phyloP scores from a whole-genome alignment of 2,329 filamentous ascomycete genomes.

The Trichoderma citrinoviride region DNA sequence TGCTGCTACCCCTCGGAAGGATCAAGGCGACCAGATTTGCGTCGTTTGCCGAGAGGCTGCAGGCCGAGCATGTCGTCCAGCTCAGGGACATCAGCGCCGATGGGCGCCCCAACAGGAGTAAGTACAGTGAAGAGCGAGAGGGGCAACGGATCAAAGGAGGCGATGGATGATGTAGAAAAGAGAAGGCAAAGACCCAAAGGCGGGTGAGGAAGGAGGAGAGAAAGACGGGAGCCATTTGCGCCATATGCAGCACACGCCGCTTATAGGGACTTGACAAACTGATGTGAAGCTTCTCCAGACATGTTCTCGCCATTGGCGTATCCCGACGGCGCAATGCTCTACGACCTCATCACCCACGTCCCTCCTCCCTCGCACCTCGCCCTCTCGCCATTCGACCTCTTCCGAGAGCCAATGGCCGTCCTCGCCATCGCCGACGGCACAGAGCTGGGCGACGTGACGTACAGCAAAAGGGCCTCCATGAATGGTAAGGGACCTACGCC shows the following conservation, averaged over 20 bases:
- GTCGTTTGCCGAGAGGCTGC: constrained; percentile 73
- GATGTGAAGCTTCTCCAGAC: constrained; percentile 50
- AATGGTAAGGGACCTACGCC: constrained; percentile 50
- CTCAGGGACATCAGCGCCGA: constrained; percentile 85
- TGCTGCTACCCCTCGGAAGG: constrained; percentile 81
- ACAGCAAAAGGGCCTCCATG: constrained; percentile 54
- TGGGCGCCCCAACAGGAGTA: constrained; percentile 82
- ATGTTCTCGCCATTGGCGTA: constrained; percentile 93
- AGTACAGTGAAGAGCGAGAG: constrained; percentile 21
- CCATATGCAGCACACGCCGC: background rate
- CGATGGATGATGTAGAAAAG: background rate
- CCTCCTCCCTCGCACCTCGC: constrained; percentile 77
- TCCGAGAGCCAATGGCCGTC: constrained; percentile 77
- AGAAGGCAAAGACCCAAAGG: background rate
- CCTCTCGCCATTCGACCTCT: constrained; percentile 85
- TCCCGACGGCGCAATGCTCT: constrained; percentile 80
- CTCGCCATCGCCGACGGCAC: constrained; percentile 81
- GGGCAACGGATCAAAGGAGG: background rate
- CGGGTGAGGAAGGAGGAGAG: too few species aligned
- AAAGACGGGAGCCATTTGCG: too few species aligned
- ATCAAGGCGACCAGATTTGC: constrained; percentile 81
- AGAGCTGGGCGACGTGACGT: constrained; percentile 58
- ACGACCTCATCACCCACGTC: constrained; percentile 78
- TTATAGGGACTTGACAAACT: constrained; percentile 26
- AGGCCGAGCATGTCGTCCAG: constrained; percentile 75